Percentiles rank a stretch among this genome's conserved stretches.
These are phyloP conservation scores for Lodderomyces oxycetoniae DNA, from an alignment of 1,139 yeast species.

Conservation along the genomic window DNA sequence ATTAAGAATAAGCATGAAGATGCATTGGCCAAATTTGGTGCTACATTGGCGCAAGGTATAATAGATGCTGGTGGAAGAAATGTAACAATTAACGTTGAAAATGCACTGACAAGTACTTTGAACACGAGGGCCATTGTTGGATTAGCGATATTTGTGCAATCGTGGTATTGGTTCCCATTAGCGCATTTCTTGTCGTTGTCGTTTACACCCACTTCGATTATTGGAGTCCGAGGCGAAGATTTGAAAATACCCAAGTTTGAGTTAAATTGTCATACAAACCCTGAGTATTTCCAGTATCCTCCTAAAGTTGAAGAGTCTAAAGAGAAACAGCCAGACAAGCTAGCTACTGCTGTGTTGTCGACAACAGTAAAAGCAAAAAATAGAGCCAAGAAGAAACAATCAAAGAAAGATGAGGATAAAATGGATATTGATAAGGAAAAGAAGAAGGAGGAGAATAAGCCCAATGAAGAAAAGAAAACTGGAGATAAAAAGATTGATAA, in stretches of 20 bases:
- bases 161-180: conserved; percentile 99
- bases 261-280: conserved; percentile 75
- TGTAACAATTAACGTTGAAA: conserved; percentile 89
- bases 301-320: conserved; percentile 78
- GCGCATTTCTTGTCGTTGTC: conserved; percentile 90
- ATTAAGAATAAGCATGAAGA: conserved; percentile 89
- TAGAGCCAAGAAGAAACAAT: conserved; percentile 73
- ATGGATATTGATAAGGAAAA: conserved; percentile 26
- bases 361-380: conserved; percentile 92
- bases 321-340: conserved; percentile 82
- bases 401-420: conserved; percentile 46
- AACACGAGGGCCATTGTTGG: conserved; percentile 93
- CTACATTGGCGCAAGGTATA: conserved; percentile 94
- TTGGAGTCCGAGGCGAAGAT: conserved; percentile 72
- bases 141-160: conserved; percentile 80
- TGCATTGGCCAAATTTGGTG: conserved; percentile 96
- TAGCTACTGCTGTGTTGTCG: conserved; percentile 88
- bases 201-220: conserved; percentile 86
- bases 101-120: conserved; percentile 84
- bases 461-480: conserved; percentile 12
- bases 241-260: conserved; percentile 83
- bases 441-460: conserved; percentile 19
- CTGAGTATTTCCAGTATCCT: conserved; percentile 82
- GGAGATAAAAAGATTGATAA: conserved; percentile 13
- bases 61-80: conserved; percentile 99